Evolutionary conservation across 1,139 yeast genomes (phyloP).

Genomic region (Barnettozyma hawaiiensis): DNA sequence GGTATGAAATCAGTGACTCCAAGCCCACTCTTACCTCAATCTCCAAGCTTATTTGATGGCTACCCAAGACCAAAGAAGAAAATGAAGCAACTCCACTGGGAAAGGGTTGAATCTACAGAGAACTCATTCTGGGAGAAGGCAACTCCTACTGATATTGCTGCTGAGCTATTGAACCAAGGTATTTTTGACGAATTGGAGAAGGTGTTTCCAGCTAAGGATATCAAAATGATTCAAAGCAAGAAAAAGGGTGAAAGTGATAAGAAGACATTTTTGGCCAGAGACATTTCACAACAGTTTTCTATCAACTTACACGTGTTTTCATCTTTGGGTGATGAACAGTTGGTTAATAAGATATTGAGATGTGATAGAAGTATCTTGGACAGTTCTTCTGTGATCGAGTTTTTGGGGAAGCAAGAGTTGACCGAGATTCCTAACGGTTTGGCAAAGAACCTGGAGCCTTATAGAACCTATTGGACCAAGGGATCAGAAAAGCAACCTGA

Average conservation of each 20-base stretch:
- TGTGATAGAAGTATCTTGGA: constrained; percentile 56
- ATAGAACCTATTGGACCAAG: constrained; percentile 50
- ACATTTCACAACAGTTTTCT: constrained; percentile 73
- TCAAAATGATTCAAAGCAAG: constrained; percentile 43
- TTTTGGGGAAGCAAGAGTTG: constrained; percentile 63
- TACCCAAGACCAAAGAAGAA: constrained; percentile 74
- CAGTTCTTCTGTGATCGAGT: constrained; percentile 63
- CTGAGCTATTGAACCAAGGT: constrained; percentile 58
- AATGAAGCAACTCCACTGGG: constrained; percentile 82
- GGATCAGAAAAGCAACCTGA: constrained; percentile 50
- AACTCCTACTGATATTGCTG: constrained; percentile 47
- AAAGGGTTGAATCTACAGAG: constrained; percentile 58
- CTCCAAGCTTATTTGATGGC: constrained; percentile 46
- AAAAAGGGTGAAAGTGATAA: constrained; percentile 44
- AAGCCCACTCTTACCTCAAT: constrained; percentile 33
- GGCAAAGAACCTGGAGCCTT: constrained; percentile 65
- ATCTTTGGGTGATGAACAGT: constrained; percentile 46
- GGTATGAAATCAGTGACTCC: constrained; percentile 27
- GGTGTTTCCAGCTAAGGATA: constrained; percentile 76
- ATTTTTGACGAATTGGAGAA: constrained; percentile 70
- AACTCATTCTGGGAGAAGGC: constrained; percentile 62
- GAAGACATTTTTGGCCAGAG: constrained; percentile 58
- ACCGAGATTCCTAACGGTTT: constrained; percentile 58
- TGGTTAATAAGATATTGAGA: constrained; percentile 50
- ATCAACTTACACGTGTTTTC: constrained; percentile 65